Conservation (phyloP, 345 rosid genomes). For the Viola odorata region DNA sequence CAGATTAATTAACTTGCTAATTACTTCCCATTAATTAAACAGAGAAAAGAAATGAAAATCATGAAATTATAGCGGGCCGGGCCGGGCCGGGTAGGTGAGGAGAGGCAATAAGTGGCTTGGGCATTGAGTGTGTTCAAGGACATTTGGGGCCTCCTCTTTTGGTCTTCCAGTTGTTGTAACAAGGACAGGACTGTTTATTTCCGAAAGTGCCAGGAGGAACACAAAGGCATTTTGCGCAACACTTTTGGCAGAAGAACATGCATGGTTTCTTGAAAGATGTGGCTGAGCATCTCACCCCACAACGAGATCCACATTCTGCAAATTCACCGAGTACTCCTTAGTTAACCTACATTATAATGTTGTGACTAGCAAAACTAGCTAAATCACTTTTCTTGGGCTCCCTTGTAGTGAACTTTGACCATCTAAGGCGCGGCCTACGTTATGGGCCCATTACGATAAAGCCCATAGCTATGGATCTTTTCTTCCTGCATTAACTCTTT, state of each 20-base stretch:
- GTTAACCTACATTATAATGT: no score
- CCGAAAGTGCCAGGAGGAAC: conserved; percentile 42
- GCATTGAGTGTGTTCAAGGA: conserved; percentile 15
- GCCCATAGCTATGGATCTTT: no score
- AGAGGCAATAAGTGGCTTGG: neutral
- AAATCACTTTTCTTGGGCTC: no score
- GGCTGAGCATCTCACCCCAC: conserved; percentile 19
- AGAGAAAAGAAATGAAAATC: no score
- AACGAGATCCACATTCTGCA: conserved; percentile 24
- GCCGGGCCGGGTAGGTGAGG: neutral
- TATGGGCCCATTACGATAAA: no score
- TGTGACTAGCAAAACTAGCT: no score
- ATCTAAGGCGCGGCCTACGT: no score
- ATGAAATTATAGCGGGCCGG: no score
- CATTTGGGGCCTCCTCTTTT: conserved; percentile 35
- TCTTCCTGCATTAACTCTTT: no score
- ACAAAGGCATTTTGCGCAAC: conserved; percentile 36
- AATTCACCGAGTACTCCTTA: neutral
- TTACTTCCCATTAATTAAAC: no score
- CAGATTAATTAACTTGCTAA: no score
- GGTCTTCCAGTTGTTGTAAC: conserved; percentile 33
- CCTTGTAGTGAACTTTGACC: no score
- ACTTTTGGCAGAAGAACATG: conserved; percentile 25
- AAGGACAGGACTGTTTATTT: conserved; percentile 35
- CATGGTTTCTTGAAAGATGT: conserved; percentile 25